These are phyloP conservation scores for Megacollybia marginata DNA, from an alignment of 768 basidiomycete species.

Conservation along the genomic window DNA sequence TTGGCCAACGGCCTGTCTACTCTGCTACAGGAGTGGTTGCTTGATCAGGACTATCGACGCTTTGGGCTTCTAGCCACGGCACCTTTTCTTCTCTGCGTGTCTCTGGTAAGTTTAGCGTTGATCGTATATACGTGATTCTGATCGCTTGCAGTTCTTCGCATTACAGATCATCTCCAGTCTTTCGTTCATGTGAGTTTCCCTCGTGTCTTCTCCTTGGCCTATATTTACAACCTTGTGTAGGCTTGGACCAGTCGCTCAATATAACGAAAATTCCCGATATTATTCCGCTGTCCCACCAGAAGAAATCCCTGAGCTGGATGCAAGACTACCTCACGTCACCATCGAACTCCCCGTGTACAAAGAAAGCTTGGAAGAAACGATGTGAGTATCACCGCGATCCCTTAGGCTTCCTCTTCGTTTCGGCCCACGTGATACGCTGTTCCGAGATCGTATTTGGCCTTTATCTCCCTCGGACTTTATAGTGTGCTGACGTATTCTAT, in stretches of 20 bases:
- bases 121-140: neutral
- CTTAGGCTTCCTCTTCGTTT: too few relatives aligned
- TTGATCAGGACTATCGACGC: constrained; percentile 56
- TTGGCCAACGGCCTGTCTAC: constrained; percentile 52
- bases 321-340: constrained; percentile 64
- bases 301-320: constrained; percentile 56
- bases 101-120: constrained; percentile 41
- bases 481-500: constrained; percentile 9
- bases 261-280: constrained; percentile 77
- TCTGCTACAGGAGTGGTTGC: constrained; percentile 56
- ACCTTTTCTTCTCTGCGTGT: constrained; percentile 72
- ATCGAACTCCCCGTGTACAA: constrained; percentile 88
- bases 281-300: constrained; percentile 66
- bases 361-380: constrained; percentile 73
- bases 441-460: neutral
- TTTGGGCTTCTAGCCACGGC: constrained; percentile 59
- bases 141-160: constrained; percentile 55
- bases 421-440: too few relatives aligned
- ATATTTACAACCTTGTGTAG: constrained; percentile 23
- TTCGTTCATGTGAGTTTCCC: constrained; percentile 48
- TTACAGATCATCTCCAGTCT: constrained; percentile 61
- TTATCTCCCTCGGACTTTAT: constrained; percentile 1
- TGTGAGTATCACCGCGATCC: constrained; percentile 41
- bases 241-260: constrained; percentile 79
- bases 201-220: constrained; percentile 1